A percentile compares a stretch with the other conserved stretches of the same genome.
Evolutionary conservation across 257 asterid genomes (phyloP).

Genomic region (Nicotiana attenuata): DNA sequence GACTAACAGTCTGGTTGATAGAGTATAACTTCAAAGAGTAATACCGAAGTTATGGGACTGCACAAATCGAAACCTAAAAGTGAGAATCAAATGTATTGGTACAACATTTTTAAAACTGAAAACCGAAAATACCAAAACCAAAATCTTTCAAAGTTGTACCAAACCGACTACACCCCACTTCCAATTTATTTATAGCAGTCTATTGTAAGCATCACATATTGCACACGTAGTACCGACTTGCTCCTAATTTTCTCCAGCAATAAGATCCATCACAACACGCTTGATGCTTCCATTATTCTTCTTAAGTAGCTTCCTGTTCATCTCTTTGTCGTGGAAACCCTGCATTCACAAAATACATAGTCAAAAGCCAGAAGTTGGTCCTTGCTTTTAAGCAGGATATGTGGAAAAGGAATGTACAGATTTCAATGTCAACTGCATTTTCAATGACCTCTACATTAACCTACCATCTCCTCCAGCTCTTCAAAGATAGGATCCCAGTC

Average conservation of each 20-base stretch:
- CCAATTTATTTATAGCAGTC: not conserved
- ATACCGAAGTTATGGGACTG: too few relatives aligned
- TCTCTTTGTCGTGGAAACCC: constrained; percentile 60
- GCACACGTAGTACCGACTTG: not conserved
- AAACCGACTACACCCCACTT: too few relatives aligned
- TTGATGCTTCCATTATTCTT: constrained; percentile 79
- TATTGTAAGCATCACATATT: not conserved
- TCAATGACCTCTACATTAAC: not conserved
- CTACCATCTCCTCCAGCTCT: constrained; percentile 83
- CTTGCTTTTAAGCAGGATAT: not conserved
- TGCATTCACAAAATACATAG: constrained; percentile 24
- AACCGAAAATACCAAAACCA: too few relatives aligned
- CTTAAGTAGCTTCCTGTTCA: constrained; percentile 56
- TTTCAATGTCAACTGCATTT: not conserved
- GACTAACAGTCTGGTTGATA: too few relatives aligned
- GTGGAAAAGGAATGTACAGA: not conserved
- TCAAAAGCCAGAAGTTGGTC: not conserved
- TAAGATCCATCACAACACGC: constrained; percentile 80
- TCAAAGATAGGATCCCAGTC: constrained; percentile 79
- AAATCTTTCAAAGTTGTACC: too few relatives aligned
- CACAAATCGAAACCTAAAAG: too few relatives aligned
- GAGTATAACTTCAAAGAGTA: too few relatives aligned
- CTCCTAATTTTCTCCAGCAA: constrained; percentile 34
- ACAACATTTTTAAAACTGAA: too few relatives aligned
- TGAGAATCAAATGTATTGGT: too few relatives aligned